These are phyloP conservation scores for Aureobasidium mangrovei DNA, from an alignment of 2,329 filamentous ascomycete species.

Conservation along the genomic window DNA sequence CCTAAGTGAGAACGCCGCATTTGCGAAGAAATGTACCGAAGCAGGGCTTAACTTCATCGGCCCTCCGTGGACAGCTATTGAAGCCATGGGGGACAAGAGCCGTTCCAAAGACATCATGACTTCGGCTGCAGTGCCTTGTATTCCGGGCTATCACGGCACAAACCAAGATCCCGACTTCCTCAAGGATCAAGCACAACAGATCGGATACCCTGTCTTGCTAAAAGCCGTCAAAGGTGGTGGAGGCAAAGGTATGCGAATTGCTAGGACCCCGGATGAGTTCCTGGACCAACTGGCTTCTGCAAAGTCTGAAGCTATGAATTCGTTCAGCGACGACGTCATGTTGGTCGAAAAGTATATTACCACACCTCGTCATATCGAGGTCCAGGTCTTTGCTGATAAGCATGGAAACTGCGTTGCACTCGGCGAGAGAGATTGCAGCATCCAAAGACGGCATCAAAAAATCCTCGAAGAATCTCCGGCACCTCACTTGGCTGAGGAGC, in stretches of 20 bases:
- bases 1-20: constrained; percentile 84
- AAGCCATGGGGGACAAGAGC: constrained; percentile 84
- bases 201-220: constrained; percentile 56
- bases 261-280: constrained; percentile 49
- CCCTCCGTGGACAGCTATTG: constrained; percentile 67
- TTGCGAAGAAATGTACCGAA: constrained; percentile 79
- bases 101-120: constrained; percentile 96
- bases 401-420: constrained; percentile 56
- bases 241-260: constrained; percentile 63
- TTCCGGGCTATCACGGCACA: constrained; percentile 85
- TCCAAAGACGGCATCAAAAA: constrained; percentile 58
- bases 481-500: constrained; percentile 50
- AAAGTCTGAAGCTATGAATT: constrained; percentile 55
- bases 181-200: constrained; percentile 62
- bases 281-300: constrained; percentile 53
- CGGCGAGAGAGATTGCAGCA: constrained; percentile 57
- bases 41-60: constrained; percentile 93
- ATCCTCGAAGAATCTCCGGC: constrained; percentile 59
- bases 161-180: constrained; percentile 62
- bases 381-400: constrained; percentile 58
- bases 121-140: constrained; percentile 86
- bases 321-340: constrained; percentile 59
- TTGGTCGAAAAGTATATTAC: constrained; percentile 61
- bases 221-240: constrained; percentile 58
- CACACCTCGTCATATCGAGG: constrained; percentile 57